Evolutionary conservation across 75 land plant genomes (phyloP).

Genomic region (Sequoia sempervirens): DNA sequence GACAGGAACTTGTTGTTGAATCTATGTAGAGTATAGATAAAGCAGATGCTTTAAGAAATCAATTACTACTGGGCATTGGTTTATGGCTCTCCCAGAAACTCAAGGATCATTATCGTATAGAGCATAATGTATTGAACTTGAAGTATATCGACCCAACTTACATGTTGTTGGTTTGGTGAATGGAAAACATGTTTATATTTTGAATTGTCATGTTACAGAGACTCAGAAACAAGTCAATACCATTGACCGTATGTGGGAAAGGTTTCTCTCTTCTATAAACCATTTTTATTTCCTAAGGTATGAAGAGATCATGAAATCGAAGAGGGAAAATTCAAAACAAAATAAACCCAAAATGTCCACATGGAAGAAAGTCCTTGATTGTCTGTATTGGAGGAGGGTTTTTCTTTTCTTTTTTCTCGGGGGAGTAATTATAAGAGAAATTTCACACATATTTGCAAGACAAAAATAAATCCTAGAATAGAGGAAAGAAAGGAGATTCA

Average conservation of each 20-base stretch:
- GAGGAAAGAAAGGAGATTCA: too few species aligned
- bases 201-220: slow-evolving; percentile 38
- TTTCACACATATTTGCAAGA: too few species aligned
- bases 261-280: slow-evolving; percentile 43
- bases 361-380: too few species aligned
- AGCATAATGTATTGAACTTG: not conserved
- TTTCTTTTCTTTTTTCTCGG: too few species aligned
- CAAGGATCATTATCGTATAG: slow-evolving; percentile 13
- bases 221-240: slow-evolving; percentile 27
- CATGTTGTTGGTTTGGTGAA: slow-evolving; percentile 63
- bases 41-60: slow-evolving; percentile 58
- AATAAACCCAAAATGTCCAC: too few species aligned
- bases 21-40: slow-evolving; percentile 19
- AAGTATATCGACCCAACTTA: slow-evolving; percentile 50
- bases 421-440: too few species aligned
- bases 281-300: slow-evolving; percentile 23
- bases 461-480: too few species aligned
- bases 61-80: slow-evolving; percentile 47
- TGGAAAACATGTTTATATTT: slow-evolving; percentile 50
- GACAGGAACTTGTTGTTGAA: slow-evolving; percentile 49
- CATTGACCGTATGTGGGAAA: slow-evolving; percentile 59
- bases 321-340: not conserved
- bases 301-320: slow-evolving; percentile 1
- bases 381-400: too few species aligned
- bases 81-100: slow-evolving; percentile 48